Evolutionary conservation across 768 basidiomycete species (phyloP), one percentile per base, ranked within the genome.

Genomic region (Holtermannia corniformis): DNA sequence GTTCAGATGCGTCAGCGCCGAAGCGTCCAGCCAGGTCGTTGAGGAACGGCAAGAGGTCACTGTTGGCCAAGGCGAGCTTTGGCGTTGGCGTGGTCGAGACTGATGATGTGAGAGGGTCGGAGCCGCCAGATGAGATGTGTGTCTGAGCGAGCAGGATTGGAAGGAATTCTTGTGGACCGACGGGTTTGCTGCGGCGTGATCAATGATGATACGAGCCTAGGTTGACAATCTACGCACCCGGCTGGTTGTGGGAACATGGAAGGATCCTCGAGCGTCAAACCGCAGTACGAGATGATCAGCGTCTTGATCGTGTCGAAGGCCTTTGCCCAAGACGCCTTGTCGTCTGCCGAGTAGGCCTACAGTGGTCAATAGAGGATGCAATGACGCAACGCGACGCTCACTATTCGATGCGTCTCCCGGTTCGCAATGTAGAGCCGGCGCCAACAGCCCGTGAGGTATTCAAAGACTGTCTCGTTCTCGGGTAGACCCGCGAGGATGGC

Each of bases 371-470:
- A 22, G 37, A 14, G 1, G 26, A 11, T n/a, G n/a, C n/a, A n/a
- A n/a, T n/a, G n/a, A n/a, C n/a, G 43, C 5, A 16, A 24, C n/a
- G 5, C 7, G 19, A 1, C 20, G 60, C 62, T 52, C 28, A 63
- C 62, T 13, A 53, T 41, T 54, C 56, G 47, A 22, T 51, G 41
- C 13, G 44, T 45, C 44, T 70, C 66, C 22, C 61, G 49, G 43
- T 67, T 65, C 13, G 78, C 77, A 5, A 73, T 57, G 57, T 86
- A 85, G 41, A 86, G 60, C n/a, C 92, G 80, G 72, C 87, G 90
- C 93, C 93, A 99, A 63, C 86, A 85, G 19, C 85, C 85, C 7
- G 88, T 79, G 21, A 99, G 77, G 68, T 89, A 97, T 64, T 95
- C 88, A 54, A 93, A 89, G 0, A 81, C 78, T 0, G 92, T 90